Base-by-base conservation (phyloP, 202 grass and related monocot species). In the Schoenoplectus tabernaemontani region DNA sequence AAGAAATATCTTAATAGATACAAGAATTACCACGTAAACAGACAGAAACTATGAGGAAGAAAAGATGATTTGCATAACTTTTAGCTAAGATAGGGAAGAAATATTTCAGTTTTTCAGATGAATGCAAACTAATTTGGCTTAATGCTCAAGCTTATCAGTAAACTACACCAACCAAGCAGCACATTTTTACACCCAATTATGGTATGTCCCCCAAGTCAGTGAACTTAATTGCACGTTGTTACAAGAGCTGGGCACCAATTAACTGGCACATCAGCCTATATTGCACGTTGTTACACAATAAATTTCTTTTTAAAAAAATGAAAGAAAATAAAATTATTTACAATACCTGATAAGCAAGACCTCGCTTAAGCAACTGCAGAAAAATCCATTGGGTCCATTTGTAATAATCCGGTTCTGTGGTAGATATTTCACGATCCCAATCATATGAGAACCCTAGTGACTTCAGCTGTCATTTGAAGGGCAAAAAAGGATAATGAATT, bases 371-470 rank as follows among this genome's bases (percentile, higher is more conserved):
- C 22, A 98, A 38, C 76, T 98, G 95, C 82, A 98, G 89, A 85
- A 98, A 98, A 89, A 98, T 98, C 95, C 95, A 98, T 81, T 98
- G 95, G 2, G 95, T 98, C 91, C 95, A 95, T 86, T 90, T 95
- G 82, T 98, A 98, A 85, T 98, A 98, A 68, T 85, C 47, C 8
- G 95, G 95, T 79, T 98, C 95, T 8, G 95, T 98, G 5, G 95
- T 98, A 19, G 89, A 98, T 57, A 98, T 77, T 87, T 98, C 91
- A 85, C 91, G 95, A 81, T 94, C 83, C 95, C 95, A 95, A 46
- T 95, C 95, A 58, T 98, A 98, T 12, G 95, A 98, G 75, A 98
- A 98, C 16, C 95, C 95, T 89, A 98, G 84, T 1, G 91, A 89
- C 77, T 90, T 94, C 32, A 98, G 91, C 95, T 98, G 86, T 61